Evolutionary conservation across 2,329 filamentous ascomycete species (phyloP), one percentile per base, ranked within the genome.

Genomic region (Fusarium palustre): DNA sequence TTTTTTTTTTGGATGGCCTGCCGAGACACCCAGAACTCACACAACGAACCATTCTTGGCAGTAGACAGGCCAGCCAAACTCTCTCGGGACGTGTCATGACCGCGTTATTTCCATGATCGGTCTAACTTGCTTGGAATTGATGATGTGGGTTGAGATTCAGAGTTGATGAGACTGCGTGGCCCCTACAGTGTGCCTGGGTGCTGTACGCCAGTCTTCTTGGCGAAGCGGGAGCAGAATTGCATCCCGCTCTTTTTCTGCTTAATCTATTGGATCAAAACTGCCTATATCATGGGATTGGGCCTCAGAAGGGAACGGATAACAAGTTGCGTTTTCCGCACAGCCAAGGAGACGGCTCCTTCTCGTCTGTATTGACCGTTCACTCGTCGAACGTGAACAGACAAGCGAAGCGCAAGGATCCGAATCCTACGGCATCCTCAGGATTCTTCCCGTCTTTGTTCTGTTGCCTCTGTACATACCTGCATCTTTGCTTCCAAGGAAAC

Each of bases 351-450:
- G 61, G 68, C 67, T 74, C 55, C 52, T 71, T 59, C 58, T 64
- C 50, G 47, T 59, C 50, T 61, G 39, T 63, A 30, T 67, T 63
- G 64, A 70, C 60, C 55, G 57, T 62, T 70, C 52, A 63, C 61
- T 66, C 50, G 67, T 71, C 56, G 59, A 71, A 62, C 43, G 28
- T 53, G 53, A 59, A 63, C 36, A 59, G 59, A 67, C 58, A 72
- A 69, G 70, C 66, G 64, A 64, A 52, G 38, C 36, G 58, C 74
- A 76, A 71, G 74, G 74, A 71, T 76, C 12, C 12, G 49, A 52
- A 72, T 76, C 74, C 74, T 69, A 66, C 68, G 57, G 59, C 59
- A 71, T 61, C 60, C 59, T 65, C 63, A 63, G 63, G 42, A 67
- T 54, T 66, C 55, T 55, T 64, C 58, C 68, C 70, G 61, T 46